These are phyloP conservation scores for Penicillium waksmanii DNA, from an alignment of 495 filamentous ascomycete genomes.

Conservation along the genomic window DNA sequence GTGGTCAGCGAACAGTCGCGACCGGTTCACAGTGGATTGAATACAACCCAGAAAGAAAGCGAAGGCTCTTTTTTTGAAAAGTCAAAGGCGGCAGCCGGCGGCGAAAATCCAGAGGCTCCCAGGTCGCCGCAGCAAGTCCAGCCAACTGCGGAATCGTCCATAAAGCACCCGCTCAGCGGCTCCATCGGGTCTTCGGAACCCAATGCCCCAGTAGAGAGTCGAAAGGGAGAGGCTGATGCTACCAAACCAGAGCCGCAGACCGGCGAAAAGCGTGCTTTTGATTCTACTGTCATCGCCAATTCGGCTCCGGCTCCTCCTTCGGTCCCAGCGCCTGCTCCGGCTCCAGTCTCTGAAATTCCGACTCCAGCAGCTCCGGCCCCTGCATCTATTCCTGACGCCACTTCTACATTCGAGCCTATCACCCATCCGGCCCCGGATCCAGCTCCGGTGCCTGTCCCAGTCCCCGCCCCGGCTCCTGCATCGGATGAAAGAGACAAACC, in stretches of 20 bases:
- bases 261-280: constrained; percentile 41
- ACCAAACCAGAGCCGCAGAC: constrained; percentile 22
- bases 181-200: constrained; percentile 18
- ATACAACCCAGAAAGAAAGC: constrained; percentile 24
- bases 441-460: constrained; percentile 1
- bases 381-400: constrained; percentile 2
- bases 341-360: constrained; percentile 5
- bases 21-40: constrained; percentile 21
- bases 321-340: constrained; percentile 2
- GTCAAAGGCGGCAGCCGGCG: constrained; percentile 8
- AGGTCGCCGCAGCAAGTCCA: constrained; percentile 10
- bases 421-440: constrained; percentile 1
- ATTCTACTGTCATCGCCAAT: constrained; percentile 17
- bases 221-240: constrained; percentile 9
- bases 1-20: constrained; percentile 17
- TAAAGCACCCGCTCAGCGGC: constrained; percentile 12
- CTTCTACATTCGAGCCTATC: neutral
- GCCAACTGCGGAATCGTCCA: constrained; percentile 4
- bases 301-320: neutral
- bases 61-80: constrained; percentile 16
- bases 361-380: neutral
- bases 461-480: neutral
- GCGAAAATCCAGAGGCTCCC: constrained; percentile 17
- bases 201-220: constrained; percentile 5
- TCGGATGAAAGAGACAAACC: constrained; percentile 17